Conservation (phyloP, 768 basidiomycete species). For the Rhizopogon roseolus region DNA sequence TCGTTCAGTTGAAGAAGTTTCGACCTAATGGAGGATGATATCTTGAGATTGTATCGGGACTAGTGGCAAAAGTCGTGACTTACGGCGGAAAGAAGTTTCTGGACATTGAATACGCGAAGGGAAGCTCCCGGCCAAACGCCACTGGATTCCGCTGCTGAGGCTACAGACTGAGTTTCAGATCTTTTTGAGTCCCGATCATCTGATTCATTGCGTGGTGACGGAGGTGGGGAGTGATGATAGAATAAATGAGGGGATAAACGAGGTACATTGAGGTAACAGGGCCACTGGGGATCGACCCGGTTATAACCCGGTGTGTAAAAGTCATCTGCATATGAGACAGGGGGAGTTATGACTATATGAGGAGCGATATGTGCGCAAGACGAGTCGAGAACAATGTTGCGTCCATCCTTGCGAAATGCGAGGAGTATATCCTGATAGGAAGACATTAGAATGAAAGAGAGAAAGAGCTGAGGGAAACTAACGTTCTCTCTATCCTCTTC, state of each 20-base stretch:
- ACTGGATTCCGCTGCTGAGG: background rate
- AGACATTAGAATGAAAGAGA: background rate
- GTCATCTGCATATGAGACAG: constrained; percentile 33
- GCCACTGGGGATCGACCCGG: constrained; percentile 31
- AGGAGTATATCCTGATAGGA: constrained; percentile 12
- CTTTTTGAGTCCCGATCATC: background rate
- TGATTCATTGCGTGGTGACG: background rate
- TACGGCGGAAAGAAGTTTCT: constrained; percentile 28
- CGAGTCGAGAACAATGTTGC: constrained; percentile 44
- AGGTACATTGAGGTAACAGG: constrained; percentile 31
- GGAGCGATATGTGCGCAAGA: constrained; percentile 33
- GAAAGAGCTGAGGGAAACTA: background rate
- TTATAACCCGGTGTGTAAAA: constrained; percentile 31
- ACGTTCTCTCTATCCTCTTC: constrained; percentile 5
- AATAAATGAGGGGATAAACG: constrained; percentile 10
- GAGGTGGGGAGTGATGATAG: background rate
- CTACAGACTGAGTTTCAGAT: background rate
- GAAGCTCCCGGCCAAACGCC: background rate
- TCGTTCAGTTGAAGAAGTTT: constrained; percentile 23
- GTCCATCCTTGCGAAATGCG: constrained; percentile 9
- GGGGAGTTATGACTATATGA: constrained; percentile 51
- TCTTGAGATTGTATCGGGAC: background rate
- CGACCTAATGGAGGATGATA: constrained; percentile 11
- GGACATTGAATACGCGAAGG: constrained; percentile 26
- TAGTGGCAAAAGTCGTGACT: background rate